A percentile compares a stretch with the other conserved stretches of the same genome.
These are phyloP conservation scores for Hevea brasiliensis DNA, from an alignment of 345 rosid species.

Conservation along the genomic window DNA sequence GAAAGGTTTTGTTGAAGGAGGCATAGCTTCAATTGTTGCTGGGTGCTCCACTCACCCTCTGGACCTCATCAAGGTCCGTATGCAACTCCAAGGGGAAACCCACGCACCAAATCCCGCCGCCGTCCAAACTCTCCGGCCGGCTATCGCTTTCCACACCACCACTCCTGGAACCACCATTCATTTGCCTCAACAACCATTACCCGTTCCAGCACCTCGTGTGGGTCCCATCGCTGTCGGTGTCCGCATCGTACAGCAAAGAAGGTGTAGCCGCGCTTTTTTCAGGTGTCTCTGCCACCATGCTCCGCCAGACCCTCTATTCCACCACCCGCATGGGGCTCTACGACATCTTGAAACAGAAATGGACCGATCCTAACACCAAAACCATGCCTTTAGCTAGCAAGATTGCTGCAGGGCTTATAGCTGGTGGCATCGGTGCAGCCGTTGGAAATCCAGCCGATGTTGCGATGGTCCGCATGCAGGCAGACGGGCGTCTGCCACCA, in stretches of 20 bases:
- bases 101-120: slow-evolving; percentile 26
- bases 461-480: slow-evolving; percentile 96
- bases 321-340: slow-evolving; percentile 91
- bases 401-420: slow-evolving; percentile 62
- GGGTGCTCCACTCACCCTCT: slow-evolving; percentile 87
- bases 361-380: slow-evolving; percentile 68
- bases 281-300: slow-evolving; percentile 83
- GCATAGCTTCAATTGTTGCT: slow-evolving; percentile 75
- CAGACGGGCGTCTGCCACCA: slow-evolving; percentile 74
- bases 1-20: slow-evolving; percentile 89
- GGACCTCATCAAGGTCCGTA: slow-evolving; percentile 81
- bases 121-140: slow-evolving; percentile 56
- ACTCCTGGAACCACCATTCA: slow-evolving; percentile 21
- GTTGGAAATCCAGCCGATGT: slow-evolving; percentile 92
- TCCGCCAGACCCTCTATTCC: slow-evolving; percentile 80
- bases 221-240: slow-evolving; percentile 61
- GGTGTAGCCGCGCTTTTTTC: slow-evolving; percentile 70
- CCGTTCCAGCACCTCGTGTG: slow-evolving; percentile 40
- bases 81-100: slow-evolving; percentile 83
- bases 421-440: slow-evolving; percentile 80
- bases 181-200: neutral
- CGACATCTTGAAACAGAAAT: slow-evolving; percentile 60
- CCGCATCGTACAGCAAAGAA: slow-evolving; percentile 50
- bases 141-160: slow-evolving; percentile 49
- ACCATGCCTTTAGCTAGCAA: slow-evolving; percentile 53